These are phyloP conservation scores for Hemileia vastatrix DNA, from an alignment of 1,284 basidiomycete species.

Conservation along the genomic window DNA sequence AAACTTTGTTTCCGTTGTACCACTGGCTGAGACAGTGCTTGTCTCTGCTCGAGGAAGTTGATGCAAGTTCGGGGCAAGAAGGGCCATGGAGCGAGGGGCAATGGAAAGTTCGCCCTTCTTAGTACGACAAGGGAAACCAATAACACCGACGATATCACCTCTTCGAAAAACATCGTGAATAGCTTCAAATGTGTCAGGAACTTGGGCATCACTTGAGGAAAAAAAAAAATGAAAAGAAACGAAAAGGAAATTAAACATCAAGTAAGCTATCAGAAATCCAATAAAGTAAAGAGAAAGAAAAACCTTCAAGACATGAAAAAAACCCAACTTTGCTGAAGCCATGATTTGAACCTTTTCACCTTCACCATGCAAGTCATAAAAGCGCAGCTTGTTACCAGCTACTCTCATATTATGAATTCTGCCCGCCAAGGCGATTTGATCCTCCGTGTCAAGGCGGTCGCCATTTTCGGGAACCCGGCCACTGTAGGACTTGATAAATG, in stretches of 20 bases:
- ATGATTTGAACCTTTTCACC: conserved; percentile 91
- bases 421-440: conserved; percentile 62
- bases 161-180: conserved; percentile 81
- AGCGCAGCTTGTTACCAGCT: conserved; percentile 73
- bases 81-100: conserved; percentile 66
- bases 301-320: not conserved
- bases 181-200: conserved; percentile 58
- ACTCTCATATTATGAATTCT: conserved; percentile 82
- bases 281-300: not conserved
- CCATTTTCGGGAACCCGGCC: conserved; percentile 12
- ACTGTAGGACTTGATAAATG: conserved; percentile 63
- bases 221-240: not conserved
- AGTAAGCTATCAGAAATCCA: not conserved
- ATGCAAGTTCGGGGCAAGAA: conserved; percentile 92
- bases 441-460: conserved; percentile 16
- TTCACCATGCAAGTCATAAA: conserved; percentile 91
- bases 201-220: conserved; percentile 47
- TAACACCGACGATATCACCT: conserved; percentile 91
- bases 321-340: conserved; percentile 71
- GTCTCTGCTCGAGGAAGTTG: conserved; percentile 56
- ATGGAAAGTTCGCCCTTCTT: conserved; percentile 95
- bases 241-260: not conserved
- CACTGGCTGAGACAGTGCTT: conserved; percentile 24
- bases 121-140: conserved; percentile 78
- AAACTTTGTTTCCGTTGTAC: conserved; percentile 23